Conservation (phyloP, 768 basidiomycete species). For the Naganishia friedmannii region DNA sequence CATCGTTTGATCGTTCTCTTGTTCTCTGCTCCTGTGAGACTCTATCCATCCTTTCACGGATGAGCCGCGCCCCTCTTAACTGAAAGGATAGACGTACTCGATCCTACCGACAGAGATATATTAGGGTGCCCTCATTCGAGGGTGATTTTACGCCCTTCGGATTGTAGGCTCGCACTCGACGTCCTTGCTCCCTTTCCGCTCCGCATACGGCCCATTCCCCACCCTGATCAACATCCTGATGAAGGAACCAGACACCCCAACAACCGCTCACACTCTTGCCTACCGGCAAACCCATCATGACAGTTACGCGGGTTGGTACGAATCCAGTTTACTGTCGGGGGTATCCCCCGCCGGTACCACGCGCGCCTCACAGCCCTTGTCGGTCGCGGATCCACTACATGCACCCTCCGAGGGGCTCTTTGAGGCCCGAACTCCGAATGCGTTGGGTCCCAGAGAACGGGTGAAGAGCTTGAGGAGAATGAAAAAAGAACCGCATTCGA, state of each 20-base stretch:
- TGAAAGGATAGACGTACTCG: not conserved
- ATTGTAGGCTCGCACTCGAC: not conserved
- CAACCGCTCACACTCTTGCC: not conserved
- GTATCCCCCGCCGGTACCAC: not conserved
- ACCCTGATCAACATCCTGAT: not conserved
- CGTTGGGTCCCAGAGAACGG: not conserved
- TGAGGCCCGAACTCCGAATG: not conserved
- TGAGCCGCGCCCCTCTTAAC: not conserved
- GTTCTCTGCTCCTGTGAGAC: not conserved
- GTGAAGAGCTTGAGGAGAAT: slow-evolving; percentile 2
- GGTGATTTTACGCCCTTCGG: not conserved
- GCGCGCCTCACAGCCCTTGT: not conserved
- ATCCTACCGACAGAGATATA: not conserved
- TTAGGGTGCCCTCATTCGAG: not conserved
- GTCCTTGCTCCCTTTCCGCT: not conserved
- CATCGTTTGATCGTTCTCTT: not conserved
- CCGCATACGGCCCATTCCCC: not conserved
- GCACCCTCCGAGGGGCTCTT: not conserved
- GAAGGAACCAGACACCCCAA: slow-evolving; percentile 1
- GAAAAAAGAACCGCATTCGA: not conserved
- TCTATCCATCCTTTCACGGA: not conserved
- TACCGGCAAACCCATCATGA: not conserved
- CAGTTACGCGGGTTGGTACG: slow-evolving; percentile 14
- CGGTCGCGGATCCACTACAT: too few species aligned
- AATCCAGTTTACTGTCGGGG: not conserved